phyloP scores from a whole-genome alignment of 129 eudicot species.

The Lactuca sativa region DNA sequence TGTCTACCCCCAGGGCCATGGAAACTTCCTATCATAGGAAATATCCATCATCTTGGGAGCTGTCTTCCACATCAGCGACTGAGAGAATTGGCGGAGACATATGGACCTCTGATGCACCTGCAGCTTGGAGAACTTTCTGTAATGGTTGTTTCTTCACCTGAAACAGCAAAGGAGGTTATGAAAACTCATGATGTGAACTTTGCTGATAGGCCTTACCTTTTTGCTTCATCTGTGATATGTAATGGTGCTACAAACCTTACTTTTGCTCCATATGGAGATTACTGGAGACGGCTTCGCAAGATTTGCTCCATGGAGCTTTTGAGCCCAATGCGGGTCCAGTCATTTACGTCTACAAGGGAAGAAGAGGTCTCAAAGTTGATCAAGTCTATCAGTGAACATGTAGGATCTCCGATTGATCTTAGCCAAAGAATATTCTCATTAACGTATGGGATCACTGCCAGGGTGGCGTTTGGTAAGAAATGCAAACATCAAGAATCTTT shows the following conservation, averaged over 20 bases:
- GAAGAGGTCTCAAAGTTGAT: conserved; percentile 34
- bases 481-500: conserved; percentile 32
- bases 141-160: conserved; percentile 38
- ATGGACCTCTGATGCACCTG: conserved; percentile 40
- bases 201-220: conserved; percentile 28
- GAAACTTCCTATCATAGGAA: conserved; percentile 43
- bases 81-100: conserved; percentile 23
- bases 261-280: conserved; percentile 36
- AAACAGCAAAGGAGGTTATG: conserved; percentile 30
- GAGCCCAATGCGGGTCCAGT: conserved; percentile 34
- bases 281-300: conserved; percentile 40
- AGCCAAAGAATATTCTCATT: conserved; percentile 36
- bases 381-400: conserved; percentile 13
- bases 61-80: conserved; percentile 36
- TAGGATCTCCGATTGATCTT: conserved; percentile 22
- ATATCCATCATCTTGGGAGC: conserved; percentile 39
- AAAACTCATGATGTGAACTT: conserved; percentile 35
- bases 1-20: conserved; percentile 44
- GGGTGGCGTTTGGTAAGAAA: conserved; percentile 30
- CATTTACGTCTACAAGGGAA: conserved; percentile 26
- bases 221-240: conserved; percentile 24
- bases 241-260: conserved; percentile 27
- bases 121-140: conserved; percentile 28
- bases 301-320: conserved; percentile 41
- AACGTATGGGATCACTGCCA: conserved; percentile 35